phyloP scores from a whole-genome alignment of 345 rosid genomes.

The Citrus mangshanensis region DNA sequence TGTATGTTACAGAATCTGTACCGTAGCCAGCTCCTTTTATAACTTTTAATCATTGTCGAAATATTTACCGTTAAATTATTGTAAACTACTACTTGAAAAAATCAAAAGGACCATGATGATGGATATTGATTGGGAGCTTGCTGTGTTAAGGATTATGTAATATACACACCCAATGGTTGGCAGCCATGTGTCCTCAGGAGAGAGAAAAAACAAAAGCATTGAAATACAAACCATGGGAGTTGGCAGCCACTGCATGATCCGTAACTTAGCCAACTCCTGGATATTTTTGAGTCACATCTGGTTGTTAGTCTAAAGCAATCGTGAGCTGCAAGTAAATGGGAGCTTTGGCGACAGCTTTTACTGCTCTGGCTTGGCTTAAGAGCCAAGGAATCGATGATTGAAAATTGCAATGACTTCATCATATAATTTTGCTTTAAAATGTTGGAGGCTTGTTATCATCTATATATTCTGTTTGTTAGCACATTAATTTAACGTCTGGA shows the following conservation, averaged over 20 bases:
- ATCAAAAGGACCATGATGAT: background rate
- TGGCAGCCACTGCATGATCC: too few species aligned
- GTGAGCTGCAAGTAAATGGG: background rate
- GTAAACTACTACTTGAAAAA: background rate
- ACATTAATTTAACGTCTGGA: too few species aligned
- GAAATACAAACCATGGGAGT: too few species aligned
- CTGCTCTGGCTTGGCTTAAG: background rate
- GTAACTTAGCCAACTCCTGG: too few species aligned
- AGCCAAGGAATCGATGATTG: constrained; percentile 9
- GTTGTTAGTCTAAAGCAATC: background rate
- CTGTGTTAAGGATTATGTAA: too few species aligned
- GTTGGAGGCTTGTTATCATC: background rate
- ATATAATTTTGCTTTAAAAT: background rate
- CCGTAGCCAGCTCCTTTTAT: too few species aligned
- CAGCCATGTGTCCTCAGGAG: too few species aligned
- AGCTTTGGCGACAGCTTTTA: too few species aligned
- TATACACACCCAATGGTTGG: too few species aligned
- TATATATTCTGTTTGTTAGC: background rate
- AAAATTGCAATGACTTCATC: background rate
- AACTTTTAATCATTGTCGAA: background rate
- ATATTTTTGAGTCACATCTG: background rate
- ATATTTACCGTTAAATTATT: background rate
- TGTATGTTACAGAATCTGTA: too few species aligned
- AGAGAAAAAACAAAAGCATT: too few species aligned
- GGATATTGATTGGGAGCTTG: too few species aligned